Conservation (phyloP, 2,329 filamentous ascomycete genomes). For the Trichocomaceae sp. region DNA sequence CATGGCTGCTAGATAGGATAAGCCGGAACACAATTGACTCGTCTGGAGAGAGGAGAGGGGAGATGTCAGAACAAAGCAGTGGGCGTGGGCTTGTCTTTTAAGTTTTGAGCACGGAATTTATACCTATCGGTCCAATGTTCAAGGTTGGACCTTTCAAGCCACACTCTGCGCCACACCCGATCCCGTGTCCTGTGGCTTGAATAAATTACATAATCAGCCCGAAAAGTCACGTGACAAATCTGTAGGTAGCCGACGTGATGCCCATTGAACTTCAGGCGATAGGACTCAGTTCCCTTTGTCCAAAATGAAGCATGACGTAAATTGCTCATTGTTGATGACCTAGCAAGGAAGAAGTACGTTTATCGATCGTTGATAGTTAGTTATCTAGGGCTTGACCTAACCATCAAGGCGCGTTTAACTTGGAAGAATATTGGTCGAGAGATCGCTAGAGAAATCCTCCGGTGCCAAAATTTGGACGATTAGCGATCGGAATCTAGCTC, state of each 20-base stretch:
- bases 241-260: background rate
- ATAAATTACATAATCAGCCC: background rate
- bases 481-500: too few species aligned
- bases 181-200: background rate
- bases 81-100: background rate
- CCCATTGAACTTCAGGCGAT: background rate
- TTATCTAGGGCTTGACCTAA: too few species aligned
- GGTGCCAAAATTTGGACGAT: too few species aligned
- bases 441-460: too few species aligned
- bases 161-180: background rate
- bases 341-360: too few species aligned
- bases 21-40: background rate
- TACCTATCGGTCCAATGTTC: background rate
- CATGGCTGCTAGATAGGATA: slow-evolving; percentile 18
- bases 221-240: too few species aligned
- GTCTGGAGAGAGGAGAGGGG: background rate
- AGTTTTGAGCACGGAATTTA: background rate
- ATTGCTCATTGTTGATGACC: background rate
- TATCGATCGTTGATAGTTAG: too few species aligned
- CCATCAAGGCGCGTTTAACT: too few species aligned
- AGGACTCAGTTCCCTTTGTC: background rate
- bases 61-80: background rate
- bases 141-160: background rate
- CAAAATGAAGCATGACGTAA: background rate
- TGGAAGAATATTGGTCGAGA: too few species aligned